Evolutionary conservation across 2,329 filamentous ascomycete species (phyloP).

Genomic region (Penicillium oxalicum): DNA sequence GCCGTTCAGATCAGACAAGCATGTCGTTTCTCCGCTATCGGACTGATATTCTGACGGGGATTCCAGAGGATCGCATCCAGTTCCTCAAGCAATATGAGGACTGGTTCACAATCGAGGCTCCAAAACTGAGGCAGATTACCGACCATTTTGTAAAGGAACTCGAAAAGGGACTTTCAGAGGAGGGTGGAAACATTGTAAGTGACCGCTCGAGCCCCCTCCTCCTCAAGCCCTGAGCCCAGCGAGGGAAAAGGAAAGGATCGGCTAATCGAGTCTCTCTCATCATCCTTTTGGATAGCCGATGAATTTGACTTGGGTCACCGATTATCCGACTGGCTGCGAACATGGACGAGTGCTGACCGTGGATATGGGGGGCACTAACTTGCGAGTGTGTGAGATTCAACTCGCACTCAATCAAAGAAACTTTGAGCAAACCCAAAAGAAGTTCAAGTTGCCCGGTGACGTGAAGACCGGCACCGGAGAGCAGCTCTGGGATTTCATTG

Average conservation of each 20-base stretch:
- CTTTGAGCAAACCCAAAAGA: conserved; percentile 79
- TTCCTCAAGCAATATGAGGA: conserved; percentile 75
- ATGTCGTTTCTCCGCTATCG: conserved; percentile 15
- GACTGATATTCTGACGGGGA: conserved; percentile 13
- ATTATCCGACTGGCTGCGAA: conserved; percentile 70
- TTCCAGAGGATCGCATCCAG: conserved; percentile 65
- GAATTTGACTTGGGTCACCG: conserved; percentile 89
- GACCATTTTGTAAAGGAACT: conserved; percentile 78
- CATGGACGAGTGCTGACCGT: conserved; percentile 74
- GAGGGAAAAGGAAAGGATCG: neutral
- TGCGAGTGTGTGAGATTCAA: conserved; percentile 80
- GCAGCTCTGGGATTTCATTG: conserved; percentile 81
- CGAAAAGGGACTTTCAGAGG: conserved; percentile 66
- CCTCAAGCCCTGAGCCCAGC: neutral
- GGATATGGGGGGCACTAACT: conserved; percentile 86
- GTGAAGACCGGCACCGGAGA: conserved; percentile 72
- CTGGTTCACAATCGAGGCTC: conserved; percentile 64
- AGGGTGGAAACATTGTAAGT: conserved; percentile 80
- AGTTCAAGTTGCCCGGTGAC: conserved; percentile 78
- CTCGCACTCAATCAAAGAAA: conserved; percentile 71
- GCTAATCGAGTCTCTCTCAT: too few species aligned
- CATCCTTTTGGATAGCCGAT: conserved; percentile 59
- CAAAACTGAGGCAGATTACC: conserved; percentile 79
- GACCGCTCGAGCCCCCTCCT: neutral
- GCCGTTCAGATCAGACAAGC: neutral